Conservation (phyloP, 2,329 filamentous ascomycete genomes). For the Gaeumannomyces tritici region DNA sequence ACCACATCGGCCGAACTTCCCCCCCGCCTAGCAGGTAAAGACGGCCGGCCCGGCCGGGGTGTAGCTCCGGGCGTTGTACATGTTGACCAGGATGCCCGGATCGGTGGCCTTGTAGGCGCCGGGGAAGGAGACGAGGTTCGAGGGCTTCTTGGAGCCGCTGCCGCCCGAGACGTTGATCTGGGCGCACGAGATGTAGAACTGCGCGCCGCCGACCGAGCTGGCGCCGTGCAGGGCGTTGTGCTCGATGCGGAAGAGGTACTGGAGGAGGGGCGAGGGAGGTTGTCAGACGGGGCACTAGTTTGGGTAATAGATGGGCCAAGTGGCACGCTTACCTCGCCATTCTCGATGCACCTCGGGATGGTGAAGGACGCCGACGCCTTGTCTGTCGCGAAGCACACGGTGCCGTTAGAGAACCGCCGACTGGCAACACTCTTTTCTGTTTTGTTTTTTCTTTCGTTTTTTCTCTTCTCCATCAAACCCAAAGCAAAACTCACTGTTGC, state of each 20-base stretch:
- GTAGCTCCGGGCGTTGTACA: constrained; percentile 8
- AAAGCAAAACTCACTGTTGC: not conserved
- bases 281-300: too few species aligned
- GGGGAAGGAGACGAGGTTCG: constrained; percentile 8
- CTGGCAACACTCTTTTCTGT: too few species aligned
- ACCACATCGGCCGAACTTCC: too few species aligned
- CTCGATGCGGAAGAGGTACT: constrained; percentile 8
- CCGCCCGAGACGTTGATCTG: constrained; percentile 8
- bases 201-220: constrained; percentile 5
- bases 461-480: too few species aligned
- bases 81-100: constrained; percentile 8
- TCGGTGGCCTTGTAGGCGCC: constrained; percentile 9
- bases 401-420: too few species aligned
- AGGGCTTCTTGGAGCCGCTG: constrained; percentile 6
- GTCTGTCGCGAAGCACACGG: not conserved
- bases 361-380: constrained; percentile 7
- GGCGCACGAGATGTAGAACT: constrained; percentile 10
- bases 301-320: too few species aligned
- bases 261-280: too few species aligned
- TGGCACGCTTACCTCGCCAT: constrained; percentile 1
- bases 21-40: constrained; percentile 6
- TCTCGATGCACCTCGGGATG: constrained; percentile 7
- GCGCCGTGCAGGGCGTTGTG: constrained; percentile 8
- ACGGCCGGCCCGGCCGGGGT: constrained; percentile 8
- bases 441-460: too few species aligned